These are phyloP conservation scores for Butyriboletus appendiculatus DNA, from an alignment of 1,284 basidiomycete species.

Conservation along the genomic window DNA sequence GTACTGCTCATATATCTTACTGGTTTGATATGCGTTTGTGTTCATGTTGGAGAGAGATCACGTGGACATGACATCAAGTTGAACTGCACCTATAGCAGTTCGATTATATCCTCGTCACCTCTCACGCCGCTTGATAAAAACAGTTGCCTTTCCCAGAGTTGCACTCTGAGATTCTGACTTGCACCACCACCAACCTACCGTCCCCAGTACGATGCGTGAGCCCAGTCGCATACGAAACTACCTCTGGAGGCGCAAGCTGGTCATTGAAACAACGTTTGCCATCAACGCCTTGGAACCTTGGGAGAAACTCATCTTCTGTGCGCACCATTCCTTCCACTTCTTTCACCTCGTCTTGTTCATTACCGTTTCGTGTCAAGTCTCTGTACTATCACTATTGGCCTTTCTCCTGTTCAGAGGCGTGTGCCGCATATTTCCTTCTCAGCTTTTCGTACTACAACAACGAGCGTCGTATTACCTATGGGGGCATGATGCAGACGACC, in stretches of 20 bases:
- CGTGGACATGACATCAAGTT: constrained; percentile 5
- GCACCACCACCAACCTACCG: background rate
- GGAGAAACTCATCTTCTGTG: constrained; percentile 58
- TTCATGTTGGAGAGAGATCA: constrained; percentile 1
- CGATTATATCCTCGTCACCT: background rate
- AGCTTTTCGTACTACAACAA: constrained; percentile 31
- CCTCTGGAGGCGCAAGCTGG: constrained; percentile 50
- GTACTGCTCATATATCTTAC: constrained; percentile 15
- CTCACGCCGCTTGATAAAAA: constrained; percentile 16
- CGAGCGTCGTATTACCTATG: constrained; percentile 37
- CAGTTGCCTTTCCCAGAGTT: background rate
- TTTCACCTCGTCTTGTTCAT: background rate
- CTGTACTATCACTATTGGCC: constrained; percentile 29
- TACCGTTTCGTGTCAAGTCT: constrained; percentile 14
- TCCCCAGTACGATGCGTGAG: constrained; percentile 11
- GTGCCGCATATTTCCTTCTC: constrained; percentile 30
- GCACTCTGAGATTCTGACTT: background rate
- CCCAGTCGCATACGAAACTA: constrained; percentile 31
- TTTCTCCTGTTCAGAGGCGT: constrained; percentile 32
- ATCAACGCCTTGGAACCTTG: constrained; percentile 57
- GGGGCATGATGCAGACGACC: constrained; percentile 29
- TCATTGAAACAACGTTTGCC: constrained; percentile 54
- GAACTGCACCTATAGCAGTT: background rate
- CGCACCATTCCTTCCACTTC: constrained; percentile 27
- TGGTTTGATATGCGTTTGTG: background rate